A percentile compares a stretch with the other conserved stretches of the same genome.
phyloP scores from a whole-genome alignment of 768 basidiomycete genomes.

The Coprinellus aureogranulatus region DNA sequence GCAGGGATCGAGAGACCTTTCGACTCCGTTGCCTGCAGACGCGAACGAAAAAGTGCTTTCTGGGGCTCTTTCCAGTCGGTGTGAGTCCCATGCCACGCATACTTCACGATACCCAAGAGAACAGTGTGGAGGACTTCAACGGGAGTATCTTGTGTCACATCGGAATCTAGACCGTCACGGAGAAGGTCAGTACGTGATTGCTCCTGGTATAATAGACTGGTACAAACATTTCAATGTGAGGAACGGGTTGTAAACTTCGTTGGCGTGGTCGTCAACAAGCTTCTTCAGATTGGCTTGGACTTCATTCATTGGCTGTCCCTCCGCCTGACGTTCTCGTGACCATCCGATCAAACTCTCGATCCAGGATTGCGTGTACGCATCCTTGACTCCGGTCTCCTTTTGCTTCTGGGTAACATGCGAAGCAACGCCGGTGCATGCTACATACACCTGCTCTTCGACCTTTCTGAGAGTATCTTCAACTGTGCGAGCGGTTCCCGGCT shows the following conservation, averaged over 20 bases:
- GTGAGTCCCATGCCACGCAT: constrained; percentile 37
- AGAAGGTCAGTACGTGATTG: background rate
- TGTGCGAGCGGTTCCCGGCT: background rate
- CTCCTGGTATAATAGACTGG: background rate
- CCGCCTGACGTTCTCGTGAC: background rate
- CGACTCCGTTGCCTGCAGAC: constrained; percentile 31
- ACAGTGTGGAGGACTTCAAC: constrained; percentile 45
- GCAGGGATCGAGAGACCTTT: constrained; percentile 27
- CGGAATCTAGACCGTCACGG: constrained; percentile 20
- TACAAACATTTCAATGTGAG: background rate
- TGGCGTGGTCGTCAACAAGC: background rate
- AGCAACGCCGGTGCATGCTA: background rate
- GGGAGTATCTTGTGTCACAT: constrained; percentile 32
- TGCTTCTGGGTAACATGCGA: background rate
- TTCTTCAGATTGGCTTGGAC: background rate
- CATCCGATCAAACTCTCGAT: constrained; percentile 1
- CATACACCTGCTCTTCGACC: background rate
- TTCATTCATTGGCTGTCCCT: background rate
- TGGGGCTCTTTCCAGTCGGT: constrained; percentile 25
- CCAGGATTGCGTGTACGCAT: constrained; percentile 1
- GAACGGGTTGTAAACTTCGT: background rate
- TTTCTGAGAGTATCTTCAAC: background rate
- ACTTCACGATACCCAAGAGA: constrained; percentile 42
- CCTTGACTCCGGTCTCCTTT: constrained; percentile 2
- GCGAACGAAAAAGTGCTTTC: constrained; percentile 23